Evolutionary conservation across 805 yeast genomes (phyloP).

Genomic region (Wickerhamiella azyma): DNA sequence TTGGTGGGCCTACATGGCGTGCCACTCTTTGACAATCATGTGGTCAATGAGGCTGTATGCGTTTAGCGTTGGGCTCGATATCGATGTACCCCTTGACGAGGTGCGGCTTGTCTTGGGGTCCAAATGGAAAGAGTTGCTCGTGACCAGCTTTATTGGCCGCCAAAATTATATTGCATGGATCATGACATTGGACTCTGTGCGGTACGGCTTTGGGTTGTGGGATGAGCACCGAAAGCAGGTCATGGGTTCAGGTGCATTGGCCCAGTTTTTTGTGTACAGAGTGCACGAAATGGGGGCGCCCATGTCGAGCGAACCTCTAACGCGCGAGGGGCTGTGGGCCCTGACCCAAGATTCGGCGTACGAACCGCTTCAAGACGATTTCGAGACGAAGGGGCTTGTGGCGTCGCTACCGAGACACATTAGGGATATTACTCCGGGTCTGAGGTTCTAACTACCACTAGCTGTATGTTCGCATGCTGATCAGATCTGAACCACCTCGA

Average conservation of each 20-base stretch:
- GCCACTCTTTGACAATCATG: slow-evolving; percentile 12
- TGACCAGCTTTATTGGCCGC: slow-evolving; percentile 29
- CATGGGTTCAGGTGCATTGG: slow-evolving; percentile 15
- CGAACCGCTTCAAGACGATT: not conserved
- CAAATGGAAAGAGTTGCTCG: slow-evolving; percentile 22
- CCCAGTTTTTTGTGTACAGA: slow-evolving; percentile 10
- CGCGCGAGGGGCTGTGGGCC: not conserved
- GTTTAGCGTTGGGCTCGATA: slow-evolving; percentile 17
- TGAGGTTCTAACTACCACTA: not conserved
- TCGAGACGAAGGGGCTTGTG: not conserved
- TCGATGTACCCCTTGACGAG: slow-evolving; percentile 21
- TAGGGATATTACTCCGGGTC: not conserved
- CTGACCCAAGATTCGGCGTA: not conserved
- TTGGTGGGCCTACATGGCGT: slow-evolving; percentile 9
- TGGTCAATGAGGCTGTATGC: slow-evolving; percentile 15
- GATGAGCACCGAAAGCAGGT: slow-evolving; percentile 11
- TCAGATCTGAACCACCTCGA: too few species aligned
- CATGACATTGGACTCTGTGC: slow-evolving; percentile 27
- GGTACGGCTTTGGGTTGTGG: slow-evolving; percentile 13
- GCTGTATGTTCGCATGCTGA: too few species aligned
- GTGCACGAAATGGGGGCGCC: not conserved
- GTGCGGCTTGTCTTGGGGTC: slow-evolving; percentile 15
- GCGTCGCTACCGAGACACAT: not conserved
- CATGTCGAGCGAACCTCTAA: not conserved
- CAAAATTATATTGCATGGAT: slow-evolving; percentile 34